Conservation (phyloP, 139 green algal species). For the Ettlia oleoabundans region DNA sequence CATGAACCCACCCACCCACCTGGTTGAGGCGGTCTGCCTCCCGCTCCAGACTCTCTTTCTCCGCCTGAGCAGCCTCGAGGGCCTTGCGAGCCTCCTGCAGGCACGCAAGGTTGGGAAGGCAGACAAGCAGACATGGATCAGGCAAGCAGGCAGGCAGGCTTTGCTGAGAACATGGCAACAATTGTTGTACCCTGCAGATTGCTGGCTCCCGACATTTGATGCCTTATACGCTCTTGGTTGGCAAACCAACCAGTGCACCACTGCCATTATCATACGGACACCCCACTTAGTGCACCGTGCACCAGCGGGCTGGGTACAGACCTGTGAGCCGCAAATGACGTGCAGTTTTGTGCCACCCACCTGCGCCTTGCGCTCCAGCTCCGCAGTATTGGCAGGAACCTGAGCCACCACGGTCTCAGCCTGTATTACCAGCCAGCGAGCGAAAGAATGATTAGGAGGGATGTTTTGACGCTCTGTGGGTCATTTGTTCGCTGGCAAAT, state of each 20-base stretch:
- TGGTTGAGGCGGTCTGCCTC: slow-evolving; percentile 14
- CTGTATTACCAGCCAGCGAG: background rate
- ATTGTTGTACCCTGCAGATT: too few species aligned
- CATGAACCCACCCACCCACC: background rate
- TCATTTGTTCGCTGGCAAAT: background rate
- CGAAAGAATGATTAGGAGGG: background rate
- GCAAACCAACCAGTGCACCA: too few species aligned
- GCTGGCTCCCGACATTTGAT: too few species aligned
- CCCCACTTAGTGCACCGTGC: too few species aligned
- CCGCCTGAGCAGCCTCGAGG: background rate
- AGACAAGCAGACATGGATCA: background rate
- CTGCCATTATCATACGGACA: too few species aligned
- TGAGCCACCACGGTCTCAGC: slow-evolving; percentile 12
- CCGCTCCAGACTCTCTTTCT: background rate
- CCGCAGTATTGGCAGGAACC: slow-evolving; percentile 10
- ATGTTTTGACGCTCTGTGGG: background rate
- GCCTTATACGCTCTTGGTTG: background rate
- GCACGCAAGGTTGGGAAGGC: background rate
- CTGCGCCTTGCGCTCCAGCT: background rate
- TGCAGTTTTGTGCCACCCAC: background rate
- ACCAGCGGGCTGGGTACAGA: too few species aligned
- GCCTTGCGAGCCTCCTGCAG: slow-evolving; percentile 7
- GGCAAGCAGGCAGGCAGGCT: too few species aligned
- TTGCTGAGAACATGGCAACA: too few species aligned
- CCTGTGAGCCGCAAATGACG: too few species aligned